A percentile compares a stretch with the other conserved stretches of the same genome.
Evolutionary conservation across 148 eudicot genomes (phyloP).

Genomic region (Rhododendron ovatum): DNA sequence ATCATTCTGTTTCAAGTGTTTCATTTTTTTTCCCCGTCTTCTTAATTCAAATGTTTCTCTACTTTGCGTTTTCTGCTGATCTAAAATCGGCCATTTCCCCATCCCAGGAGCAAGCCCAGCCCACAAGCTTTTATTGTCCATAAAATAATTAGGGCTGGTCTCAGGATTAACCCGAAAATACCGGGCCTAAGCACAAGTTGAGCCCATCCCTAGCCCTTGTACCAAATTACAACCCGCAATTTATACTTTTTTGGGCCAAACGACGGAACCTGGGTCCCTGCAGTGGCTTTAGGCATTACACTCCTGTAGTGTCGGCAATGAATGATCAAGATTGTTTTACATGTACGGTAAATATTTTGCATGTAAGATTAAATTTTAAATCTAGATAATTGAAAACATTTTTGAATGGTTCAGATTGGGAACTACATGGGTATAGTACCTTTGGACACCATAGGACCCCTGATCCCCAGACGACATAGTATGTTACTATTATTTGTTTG

Average conservation of each 20-base stretch:
- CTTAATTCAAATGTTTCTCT: background rate
- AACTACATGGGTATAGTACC: too few species aligned
- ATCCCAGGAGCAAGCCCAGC: background rate
- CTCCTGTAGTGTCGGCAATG: too few species aligned
- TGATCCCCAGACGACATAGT: too few species aligned
- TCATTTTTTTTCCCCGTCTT: background rate
- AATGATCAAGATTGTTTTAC: too few species aligned
- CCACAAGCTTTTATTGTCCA: background rate
- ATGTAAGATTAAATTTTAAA: too few species aligned
- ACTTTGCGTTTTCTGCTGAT: background rate
- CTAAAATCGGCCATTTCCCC: background rate
- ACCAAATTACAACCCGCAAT: background rate
- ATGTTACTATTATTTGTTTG: too few species aligned
- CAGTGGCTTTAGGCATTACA: too few species aligned
- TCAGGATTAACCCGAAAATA: background rate
- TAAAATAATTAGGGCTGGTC: background rate
- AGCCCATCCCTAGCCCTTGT: background rate
- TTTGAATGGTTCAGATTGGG: fast-evolving
- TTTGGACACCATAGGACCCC: too few species aligned
- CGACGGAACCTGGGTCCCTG: too few species aligned
- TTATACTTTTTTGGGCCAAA: too few species aligned
- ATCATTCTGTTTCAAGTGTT: background rate
- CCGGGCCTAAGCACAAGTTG: background rate
- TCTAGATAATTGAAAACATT: too few species aligned
- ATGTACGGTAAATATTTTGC: too few species aligned